These are phyloP conservation scores for Verbascum thapsus DNA, from an alignment of 257 asterid species.

Conservation along the genomic window DNA sequence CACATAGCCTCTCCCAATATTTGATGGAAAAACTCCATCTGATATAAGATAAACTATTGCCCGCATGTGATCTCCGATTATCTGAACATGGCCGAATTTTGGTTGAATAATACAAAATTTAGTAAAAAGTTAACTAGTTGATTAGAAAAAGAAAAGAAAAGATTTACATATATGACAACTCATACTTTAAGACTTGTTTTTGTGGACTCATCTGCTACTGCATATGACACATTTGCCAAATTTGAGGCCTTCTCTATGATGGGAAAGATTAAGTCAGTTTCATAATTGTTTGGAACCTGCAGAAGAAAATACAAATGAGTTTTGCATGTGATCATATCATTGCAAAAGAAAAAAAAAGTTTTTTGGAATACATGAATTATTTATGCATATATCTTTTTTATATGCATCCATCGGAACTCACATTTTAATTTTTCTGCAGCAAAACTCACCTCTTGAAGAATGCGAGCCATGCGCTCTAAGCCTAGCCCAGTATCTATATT, in stretches of 20 bases:
- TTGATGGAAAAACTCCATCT: conserved; percentile 93
- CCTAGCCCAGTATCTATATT: conserved; percentile 97
- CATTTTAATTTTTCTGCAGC: not conserved
- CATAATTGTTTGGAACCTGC: conserved; percentile 94
- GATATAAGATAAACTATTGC: conserved; percentile 92
- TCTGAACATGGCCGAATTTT: conserved; percentile 42
- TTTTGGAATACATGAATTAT: conserved; percentile 1
- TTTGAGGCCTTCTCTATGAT: conserved; percentile 83
- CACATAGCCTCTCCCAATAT: conserved; percentile 94
- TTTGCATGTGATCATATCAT: conserved; percentile 9
- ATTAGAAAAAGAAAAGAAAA: conserved; percentile 19
- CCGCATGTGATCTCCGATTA: conserved; percentile 95
- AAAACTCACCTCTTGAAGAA: conserved; percentile 69
- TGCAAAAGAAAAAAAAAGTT: not conserved
- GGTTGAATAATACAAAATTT: conserved; percentile 26
- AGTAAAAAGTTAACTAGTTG: conserved; percentile 18
- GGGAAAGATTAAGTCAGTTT: conserved; percentile 86
- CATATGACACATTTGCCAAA: conserved; percentile 68
- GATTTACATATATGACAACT: conserved; percentile 14
- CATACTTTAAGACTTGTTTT: conserved; percentile 75
- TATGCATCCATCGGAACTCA: not conserved
- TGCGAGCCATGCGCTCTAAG: conserved; percentile 95
- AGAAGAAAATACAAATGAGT: conserved; percentile 28
- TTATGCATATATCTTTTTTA: not conserved
- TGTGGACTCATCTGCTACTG: conserved; percentile 61